Conservation (phyloP, 1,139 yeast genomes). For the Kodamaea sp. region DNA sequence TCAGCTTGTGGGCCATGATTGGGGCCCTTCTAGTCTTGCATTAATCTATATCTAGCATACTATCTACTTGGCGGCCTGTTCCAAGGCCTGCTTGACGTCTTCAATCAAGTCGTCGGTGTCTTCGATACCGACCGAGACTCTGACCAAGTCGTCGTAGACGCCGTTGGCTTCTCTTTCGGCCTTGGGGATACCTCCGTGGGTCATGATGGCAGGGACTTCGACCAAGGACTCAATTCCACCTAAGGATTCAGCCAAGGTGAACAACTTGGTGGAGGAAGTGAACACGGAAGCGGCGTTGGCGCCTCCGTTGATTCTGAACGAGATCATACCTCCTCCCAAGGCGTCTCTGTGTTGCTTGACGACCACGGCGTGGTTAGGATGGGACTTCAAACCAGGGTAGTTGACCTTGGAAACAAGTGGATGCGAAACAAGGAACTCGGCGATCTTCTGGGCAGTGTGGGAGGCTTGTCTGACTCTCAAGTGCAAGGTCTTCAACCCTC, state of each 20-base stretch:
- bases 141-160: conserved; percentile 77
- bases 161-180: conserved; percentile 80
- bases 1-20: too few relatives aligned
- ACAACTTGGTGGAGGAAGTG: conserved; percentile 72
- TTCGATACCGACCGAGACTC: conserved; percentile 87
- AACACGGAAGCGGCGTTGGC: conserved; percentile 73
- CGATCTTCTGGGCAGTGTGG: conserved; percentile 65
- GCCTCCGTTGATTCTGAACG: conserved; percentile 84
- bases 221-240: conserved; percentile 88
- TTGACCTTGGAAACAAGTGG: conserved; percentile 66
- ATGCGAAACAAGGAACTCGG: conserved; percentile 57
- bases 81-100: conserved; percentile 74
- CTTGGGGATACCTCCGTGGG: conserved; percentile 89
- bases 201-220: conserved; percentile 91
- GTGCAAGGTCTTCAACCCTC: conserved; percentile 87
- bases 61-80: conserved; percentile 26
- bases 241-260: conserved; percentile 85
- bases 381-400: conserved; percentile 79
- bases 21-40: not conserved
- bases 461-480: conserved; percentile 76
- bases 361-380: conserved; percentile 64
- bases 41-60: too few relatives aligned
- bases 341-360: conserved; percentile 78
- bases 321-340: conserved; percentile 90
- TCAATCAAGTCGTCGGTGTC: conserved; percentile 73